Percentiles rank a stretch among this genome's conserved stretches.
Evolutionary conservation across 495 filamentous ascomycete species (phyloP).

Genomic region (Tuber magnatum): DNA sequence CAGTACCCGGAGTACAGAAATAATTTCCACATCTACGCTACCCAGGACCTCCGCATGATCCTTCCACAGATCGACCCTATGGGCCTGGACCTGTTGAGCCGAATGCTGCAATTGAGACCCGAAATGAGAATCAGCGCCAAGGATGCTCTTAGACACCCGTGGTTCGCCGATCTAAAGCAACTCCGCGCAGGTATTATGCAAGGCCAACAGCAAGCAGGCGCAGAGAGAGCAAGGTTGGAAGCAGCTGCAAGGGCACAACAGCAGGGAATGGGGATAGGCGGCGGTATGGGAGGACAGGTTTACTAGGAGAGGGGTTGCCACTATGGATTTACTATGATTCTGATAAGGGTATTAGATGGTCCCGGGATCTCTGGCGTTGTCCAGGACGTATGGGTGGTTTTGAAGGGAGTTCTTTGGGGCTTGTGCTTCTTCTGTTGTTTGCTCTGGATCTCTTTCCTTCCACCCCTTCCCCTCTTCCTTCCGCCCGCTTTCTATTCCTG

Average conservation of each 20-base stretch:
- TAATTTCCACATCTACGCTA: slow-evolving; percentile 90
- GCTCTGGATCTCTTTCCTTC: not conserved
- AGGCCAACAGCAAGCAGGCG: slow-evolving; percentile 32
- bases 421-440: slow-evolving; percentile 14
- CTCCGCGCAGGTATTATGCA: slow-evolving; percentile 33
- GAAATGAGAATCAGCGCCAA: slow-evolving; percentile 82
- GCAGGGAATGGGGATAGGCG: slow-evolving; percentile 33
- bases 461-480: not conserved
- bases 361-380: slow-evolving; percentile 19
- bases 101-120: slow-evolving; percentile 87
- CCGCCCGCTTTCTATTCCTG: not conserved
- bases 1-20: slow-evolving; percentile 90
- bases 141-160: slow-evolving; percentile 78
- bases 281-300: slow-evolving; percentile 28
- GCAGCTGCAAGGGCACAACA: slow-evolving; percentile 54
- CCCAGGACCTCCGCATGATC: slow-evolving; percentile 76
- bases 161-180: slow-evolving; percentile 56
- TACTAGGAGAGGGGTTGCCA: slow-evolving; percentile 11
- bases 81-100: slow-evolving; percentile 75
- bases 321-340: not conserved
- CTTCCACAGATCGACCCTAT: slow-evolving; percentile 80
- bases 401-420: slow-evolving; percentile 21
- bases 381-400: slow-evolving; percentile 7
- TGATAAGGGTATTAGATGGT: slow-evolving; percentile 9
- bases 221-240: slow-evolving; percentile 33